Base-by-base conservation (phyloP, 179 eudicot species). In the Silene noctiflora region DNA sequence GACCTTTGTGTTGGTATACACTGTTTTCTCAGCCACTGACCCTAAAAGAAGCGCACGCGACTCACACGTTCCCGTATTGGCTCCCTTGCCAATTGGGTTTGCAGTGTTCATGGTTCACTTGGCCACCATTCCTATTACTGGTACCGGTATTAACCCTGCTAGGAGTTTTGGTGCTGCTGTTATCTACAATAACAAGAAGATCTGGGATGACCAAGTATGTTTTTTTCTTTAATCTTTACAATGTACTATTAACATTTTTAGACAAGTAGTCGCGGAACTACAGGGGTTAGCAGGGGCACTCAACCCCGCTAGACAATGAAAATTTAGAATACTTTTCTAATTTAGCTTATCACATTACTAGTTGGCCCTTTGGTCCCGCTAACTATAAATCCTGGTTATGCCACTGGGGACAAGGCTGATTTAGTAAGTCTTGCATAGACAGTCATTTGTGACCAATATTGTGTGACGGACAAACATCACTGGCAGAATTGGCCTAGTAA, bases 31-130 rank as follows among this genome's bases (percentile, higher is more conserved):
- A 0, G 97, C 97, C 59, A 91, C 96, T 21, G 95, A 90, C 82
- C 97, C 95, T 25, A 91, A 90, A 82, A 80, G 97, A n/a, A 90
- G 83, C 58, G 97, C 97, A 0, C 92, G 97, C 66, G 97, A 91
- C 87, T 91, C 97, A 20, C 96, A 91, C 80, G 90, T 90, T 27
- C 97, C 97, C 4, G 92, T 92, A 1, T 72, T 85, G 44, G 97
- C 97, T n/a, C 97, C 97, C 7, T 85, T 91, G 0, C 97, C 97
- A 0, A 91, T 91, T 61, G 96, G 96, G 39, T 91, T 91, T 73
- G 96, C 96, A 14, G 96, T 91, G 14, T 90, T 90, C 67, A 87
- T 88, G 91, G 94, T 88, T 29, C 94, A 90, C 62, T 76, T 91
- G 84, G 96, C 96, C 19, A 91, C 96, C 55, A 91, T 91, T 51